Evolutionary conservation across 768 basidiomycete genomes (phyloP).

Genomic region (Collybiopsis luxurians): DNA sequence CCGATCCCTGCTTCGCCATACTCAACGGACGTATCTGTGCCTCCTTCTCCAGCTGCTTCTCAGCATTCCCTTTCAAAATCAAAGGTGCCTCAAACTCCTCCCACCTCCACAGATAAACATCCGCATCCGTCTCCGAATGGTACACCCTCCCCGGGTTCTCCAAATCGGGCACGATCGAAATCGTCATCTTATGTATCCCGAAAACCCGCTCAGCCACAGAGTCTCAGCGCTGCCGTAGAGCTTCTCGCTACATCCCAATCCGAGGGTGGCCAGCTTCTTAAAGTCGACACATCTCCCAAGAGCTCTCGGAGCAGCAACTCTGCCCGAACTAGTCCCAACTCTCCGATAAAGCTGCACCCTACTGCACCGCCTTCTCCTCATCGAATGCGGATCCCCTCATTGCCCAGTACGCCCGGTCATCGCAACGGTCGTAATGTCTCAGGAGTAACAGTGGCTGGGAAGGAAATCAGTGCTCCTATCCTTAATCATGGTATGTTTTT

Average conservation of each 20-base stretch:
- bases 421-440: slow-evolving; percentile 33
- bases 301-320: background rate
- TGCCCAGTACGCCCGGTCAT: slow-evolving; percentile 29
- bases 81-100: slow-evolving; percentile 15
- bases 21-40: slow-evolving; percentile 55
- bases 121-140: slow-evolving; percentile 14
- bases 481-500: slow-evolving; percentile 61
- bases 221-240: slow-evolving; percentile 70
- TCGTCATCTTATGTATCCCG: slow-evolving; percentile 54
- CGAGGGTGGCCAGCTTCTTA: slow-evolving; percentile 31
- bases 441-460: slow-evolving; percentile 52
- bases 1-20: slow-evolving; percentile 73
- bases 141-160: slow-evolving; percentile 29
- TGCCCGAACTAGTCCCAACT: slow-evolving; percentile 16
- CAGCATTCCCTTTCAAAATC: slow-evolving; percentile 29
- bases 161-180: slow-evolving; percentile 48
- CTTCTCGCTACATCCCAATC: slow-evolving; percentile 48
- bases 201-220: slow-evolving; percentile 61
- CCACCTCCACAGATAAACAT: slow-evolving; percentile 19
- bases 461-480: slow-evolving; percentile 66
- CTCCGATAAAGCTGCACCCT: slow-evolving; percentile 22
- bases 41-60: slow-evolving; percentile 51
- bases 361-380: slow-evolving; percentile 41
- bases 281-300: background rate
- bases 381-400: slow-evolving; percentile 36